A percentile compares a stretch with the other conserved stretches of the same genome.
phyloP scores from a whole-genome alignment of 495 filamentous ascomycete genomes.

The Penicillium cinerascens region DNA sequence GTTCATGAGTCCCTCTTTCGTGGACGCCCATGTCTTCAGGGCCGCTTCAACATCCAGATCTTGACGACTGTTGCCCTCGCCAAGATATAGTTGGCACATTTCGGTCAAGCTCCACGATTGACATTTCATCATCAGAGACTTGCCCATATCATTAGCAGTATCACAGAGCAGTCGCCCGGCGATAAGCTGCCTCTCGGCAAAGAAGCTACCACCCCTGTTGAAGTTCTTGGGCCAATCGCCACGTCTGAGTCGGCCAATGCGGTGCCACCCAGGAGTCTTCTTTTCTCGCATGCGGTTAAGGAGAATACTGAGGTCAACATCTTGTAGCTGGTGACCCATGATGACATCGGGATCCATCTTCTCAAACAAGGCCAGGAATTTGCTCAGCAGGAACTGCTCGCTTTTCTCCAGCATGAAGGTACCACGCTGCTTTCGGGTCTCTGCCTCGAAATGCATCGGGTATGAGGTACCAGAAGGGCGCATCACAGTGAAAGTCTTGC shows the following conservation, averaged over 20 bases:
- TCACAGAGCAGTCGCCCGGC: constrained; percentile 90
- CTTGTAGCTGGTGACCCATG: constrained; percentile 93
- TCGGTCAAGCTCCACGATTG: constrained; percentile 97
- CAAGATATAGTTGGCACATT: constrained; percentile 90
- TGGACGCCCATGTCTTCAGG: constrained; percentile 81
- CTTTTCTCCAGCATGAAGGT: constrained; percentile 74
- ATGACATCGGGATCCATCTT: constrained; percentile 88
- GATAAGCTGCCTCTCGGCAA: constrained; percentile 85
- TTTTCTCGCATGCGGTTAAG: constrained; percentile 83
- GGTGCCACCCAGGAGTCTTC: constrained; percentile 89
- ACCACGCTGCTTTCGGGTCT: constrained; percentile 66
- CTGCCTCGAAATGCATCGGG: constrained; percentile 78
- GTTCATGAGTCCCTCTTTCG: constrained; percentile 84
- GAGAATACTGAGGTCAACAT: constrained; percentile 90
- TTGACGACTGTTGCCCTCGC: constrained; percentile 59
- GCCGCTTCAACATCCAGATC: constrained; percentile 86
- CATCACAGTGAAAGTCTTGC: constrained; percentile 86
- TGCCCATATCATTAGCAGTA: constrained; percentile 93
- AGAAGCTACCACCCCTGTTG: constrained; percentile 83
- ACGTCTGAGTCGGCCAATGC: constrained; percentile 81
- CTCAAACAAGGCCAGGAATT: constrained; percentile 85
- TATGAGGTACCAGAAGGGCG: constrained; percentile 72
- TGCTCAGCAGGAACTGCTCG: constrained; percentile 76
- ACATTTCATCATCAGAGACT: constrained; percentile 95
- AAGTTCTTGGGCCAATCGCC: constrained; percentile 84